Evolutionary conservation across 768 basidiomycete species (phyloP).

Genomic region (Podaxis sp.): DNA sequence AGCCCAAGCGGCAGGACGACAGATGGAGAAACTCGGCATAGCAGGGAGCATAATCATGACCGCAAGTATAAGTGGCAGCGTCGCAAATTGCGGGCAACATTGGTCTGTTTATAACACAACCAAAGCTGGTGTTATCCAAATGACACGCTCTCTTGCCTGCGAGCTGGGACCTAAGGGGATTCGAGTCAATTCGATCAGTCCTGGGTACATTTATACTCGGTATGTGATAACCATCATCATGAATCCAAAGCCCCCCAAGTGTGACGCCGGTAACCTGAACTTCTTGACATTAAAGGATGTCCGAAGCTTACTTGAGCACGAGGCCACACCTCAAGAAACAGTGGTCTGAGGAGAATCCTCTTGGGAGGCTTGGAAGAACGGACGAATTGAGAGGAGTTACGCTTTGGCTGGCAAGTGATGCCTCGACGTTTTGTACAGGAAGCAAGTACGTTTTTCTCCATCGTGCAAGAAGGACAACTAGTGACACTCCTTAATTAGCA

Average conservation of each 20-base stretch:
- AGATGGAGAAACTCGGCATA: slow-evolving; percentile 49
- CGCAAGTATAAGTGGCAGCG: slow-evolving; percentile 60
- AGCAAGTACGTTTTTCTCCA: slow-evolving; percentile 48
- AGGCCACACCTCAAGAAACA: slow-evolving; percentile 50
- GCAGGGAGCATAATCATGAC: slow-evolving; percentile 57
- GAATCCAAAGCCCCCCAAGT: neutral
- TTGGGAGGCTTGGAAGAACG: slow-evolving; percentile 61
- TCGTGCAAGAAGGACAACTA: neutral
- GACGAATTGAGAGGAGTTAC: slow-evolving; percentile 69
- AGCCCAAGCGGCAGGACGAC: slow-evolving; percentile 57
- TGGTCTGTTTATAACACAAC: slow-evolving; percentile 74
- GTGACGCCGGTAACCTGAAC: neutral
- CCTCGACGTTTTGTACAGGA: slow-evolving; percentile 69
- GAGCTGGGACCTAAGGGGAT: slow-evolving; percentile 65
- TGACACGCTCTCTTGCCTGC: slow-evolving; percentile 74
- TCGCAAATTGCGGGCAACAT: slow-evolving; percentile 54
- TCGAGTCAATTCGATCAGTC: slow-evolving; percentile 69
- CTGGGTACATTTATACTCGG: slow-evolving; percentile 73
- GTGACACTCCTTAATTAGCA: slow-evolving; percentile 3
- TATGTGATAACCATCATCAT: slow-evolving; percentile 22
- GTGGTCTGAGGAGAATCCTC: slow-evolving; percentile 60
- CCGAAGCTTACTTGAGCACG: slow-evolving; percentile 29
- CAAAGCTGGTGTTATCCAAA: slow-evolving; percentile 73
- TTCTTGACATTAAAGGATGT: slow-evolving; percentile 16
- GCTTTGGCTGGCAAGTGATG: slow-evolving; percentile 68